Base-by-base conservation (phyloP, 768 basidiomycete genomes). In the Sporobolomyces roseus region DNA sequence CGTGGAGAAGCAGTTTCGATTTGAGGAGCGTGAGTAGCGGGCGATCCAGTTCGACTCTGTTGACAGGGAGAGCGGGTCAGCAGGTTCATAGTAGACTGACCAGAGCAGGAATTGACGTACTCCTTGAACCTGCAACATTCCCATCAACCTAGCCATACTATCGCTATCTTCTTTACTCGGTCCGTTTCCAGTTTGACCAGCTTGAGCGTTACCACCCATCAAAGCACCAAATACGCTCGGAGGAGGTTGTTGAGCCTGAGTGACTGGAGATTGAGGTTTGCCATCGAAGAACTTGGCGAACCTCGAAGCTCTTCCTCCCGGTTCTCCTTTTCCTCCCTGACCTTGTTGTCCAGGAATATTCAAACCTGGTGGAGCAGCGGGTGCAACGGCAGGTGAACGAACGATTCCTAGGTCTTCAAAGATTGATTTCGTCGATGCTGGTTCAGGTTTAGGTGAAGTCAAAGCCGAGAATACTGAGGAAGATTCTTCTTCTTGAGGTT, bases 281-380 rank as follows among this genome's bases (percentile, higher is more conserved):
- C 61, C 72, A 35, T 73, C 72, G 49, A 73, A 73, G 65, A 73
- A 73, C 53, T 61, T 63, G 33, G 72, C 72, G 58, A 73, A 73
- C 30, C 71, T 64, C n/a, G 67, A 69, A 2, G 35, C 41, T 6
- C 72, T 46, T 4, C 68, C 65, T 25, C 58, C 61, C 3, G 25
- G 32, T n/a, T 8, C 35, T 19, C 17, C 35, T 36, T 17, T 38
- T 27, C 19, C 45, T 4, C 12, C n/a, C 17, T 16, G 41, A 23
- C 19, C 51, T 19, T 25, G 49, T n/a, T n/a, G n/a, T n/a, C n/a
- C n/a, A 12, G 45, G 10, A 12, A 30, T 61, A 4, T 13, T 45
- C 56, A 60, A 35, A 7, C 51, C 51, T 6, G 54, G n/a, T 12
- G 61, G 46, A 32, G 27, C 19, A n/a, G 29, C 35, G 25, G 33